These are phyloP conservation scores for Rubroshorea leprosula DNA, from an alignment of 345 rosid genomes.

Conservation along the genomic window DNA sequence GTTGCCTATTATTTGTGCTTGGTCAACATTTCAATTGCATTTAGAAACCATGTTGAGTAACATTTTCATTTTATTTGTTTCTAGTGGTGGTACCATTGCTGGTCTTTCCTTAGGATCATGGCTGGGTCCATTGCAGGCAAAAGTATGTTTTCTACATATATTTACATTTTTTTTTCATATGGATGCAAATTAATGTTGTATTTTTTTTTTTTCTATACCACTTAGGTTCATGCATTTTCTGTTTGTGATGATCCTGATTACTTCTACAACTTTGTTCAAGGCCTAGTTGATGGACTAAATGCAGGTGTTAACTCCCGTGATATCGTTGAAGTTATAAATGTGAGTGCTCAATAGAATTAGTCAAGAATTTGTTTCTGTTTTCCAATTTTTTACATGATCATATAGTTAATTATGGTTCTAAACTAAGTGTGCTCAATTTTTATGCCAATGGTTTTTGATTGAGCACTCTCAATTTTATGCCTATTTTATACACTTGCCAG, in stretches of 20 bases:
- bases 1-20: not conserved
- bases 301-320: conserved; percentile 70
- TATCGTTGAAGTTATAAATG: conserved; percentile 60
- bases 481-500: not conserved
- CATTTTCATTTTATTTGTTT: conserved; percentile 19
- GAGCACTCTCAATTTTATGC: too few species aligned
- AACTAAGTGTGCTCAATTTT: not conserved
- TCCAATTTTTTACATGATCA: not conserved
- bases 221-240: conserved; percentile 88
- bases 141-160: conserved; percentile 36
- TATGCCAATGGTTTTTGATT: too few species aligned
- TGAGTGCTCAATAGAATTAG: conserved; percentile 30
- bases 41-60: not conserved
- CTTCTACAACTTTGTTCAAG: conserved; percentile 82
- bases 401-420: not conserved
- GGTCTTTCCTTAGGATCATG: conserved; percentile 80
- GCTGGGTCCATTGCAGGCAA: conserved; percentile 72
- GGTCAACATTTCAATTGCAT: not conserved
- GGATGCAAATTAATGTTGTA: conserved; percentile 3
- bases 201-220: conserved; percentile 5
- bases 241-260: conserved; percentile 93
- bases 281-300: conserved; percentile 66
- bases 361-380: not conserved
- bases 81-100: conserved; percentile 85
- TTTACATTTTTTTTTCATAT: conserved; percentile 1